phyloP scores from a whole-genome alignment of 352 stramenopile genomes.

The Globisporangium echinulatum region DNA sequence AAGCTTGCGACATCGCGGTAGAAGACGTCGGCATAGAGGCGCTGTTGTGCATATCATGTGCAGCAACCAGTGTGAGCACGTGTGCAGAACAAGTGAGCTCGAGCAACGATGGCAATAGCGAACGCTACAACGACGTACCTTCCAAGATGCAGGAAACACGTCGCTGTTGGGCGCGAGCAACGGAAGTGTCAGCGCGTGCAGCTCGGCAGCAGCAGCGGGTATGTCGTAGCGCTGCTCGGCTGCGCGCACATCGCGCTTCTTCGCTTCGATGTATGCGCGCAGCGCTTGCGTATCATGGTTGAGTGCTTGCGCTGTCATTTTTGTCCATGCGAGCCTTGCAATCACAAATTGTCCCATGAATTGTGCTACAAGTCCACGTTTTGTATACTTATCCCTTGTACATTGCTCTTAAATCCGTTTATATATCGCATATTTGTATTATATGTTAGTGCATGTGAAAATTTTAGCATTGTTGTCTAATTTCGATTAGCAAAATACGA shows the following conservation, averaged over 20 bases:
- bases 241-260: conserved; percentile 34
- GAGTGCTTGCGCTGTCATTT: neutral
- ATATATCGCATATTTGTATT: too few species aligned
- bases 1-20: conserved; percentile 55
- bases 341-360: too few species aligned
- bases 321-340: too few species aligned
- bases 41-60: conserved; percentile 12
- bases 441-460: too few species aligned
- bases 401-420: too few species aligned
- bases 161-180: conserved; percentile 12
- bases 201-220: conserved; percentile 13
- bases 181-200: conserved; percentile 33
- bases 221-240: conserved; percentile 51
- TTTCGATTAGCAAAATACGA: too few species aligned
- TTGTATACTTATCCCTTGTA: too few species aligned
- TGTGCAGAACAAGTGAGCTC: neutral
- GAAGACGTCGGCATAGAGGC: conserved; percentile 41
- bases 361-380: too few species aligned
- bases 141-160: conserved; percentile 32
- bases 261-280: conserved; percentile 39
- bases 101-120: neutral
- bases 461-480: too few species aligned
- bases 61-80: neutral
- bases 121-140: conserved; percentile 21
- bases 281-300: conserved; percentile 11